phyloP scores from a whole-genome alignment of 1,284 basidiomycete species.

The Testicularia cyperi region DNA sequence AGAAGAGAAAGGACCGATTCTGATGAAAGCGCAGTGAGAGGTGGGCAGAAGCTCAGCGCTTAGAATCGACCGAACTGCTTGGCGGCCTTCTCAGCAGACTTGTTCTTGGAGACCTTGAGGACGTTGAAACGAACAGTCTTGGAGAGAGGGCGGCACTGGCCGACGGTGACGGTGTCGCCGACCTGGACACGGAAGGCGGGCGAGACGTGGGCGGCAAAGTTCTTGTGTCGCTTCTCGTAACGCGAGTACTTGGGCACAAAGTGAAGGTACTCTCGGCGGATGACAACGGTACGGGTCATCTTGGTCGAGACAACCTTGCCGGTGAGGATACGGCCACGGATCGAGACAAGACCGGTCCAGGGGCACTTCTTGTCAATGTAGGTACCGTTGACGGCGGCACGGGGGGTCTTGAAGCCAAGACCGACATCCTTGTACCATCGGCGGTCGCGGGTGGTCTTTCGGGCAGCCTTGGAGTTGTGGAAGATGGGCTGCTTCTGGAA shows the following conservation, averaged over 20 bases:
- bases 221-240: conserved; percentile 76
- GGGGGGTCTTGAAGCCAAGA: conserved; percentile 70
- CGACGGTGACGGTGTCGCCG: conserved; percentile 93
- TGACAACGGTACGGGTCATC: conserved; percentile 98
- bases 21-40: too few relatives aligned
- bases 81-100: conserved; percentile 61
- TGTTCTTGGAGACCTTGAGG: conserved; percentile 72
- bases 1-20: too few relatives aligned
- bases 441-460: conserved; percentile 89
- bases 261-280: conserved; percentile 94
- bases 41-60: too few relatives aligned
- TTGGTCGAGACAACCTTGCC: conserved; percentile 97
- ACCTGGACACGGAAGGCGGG: conserved; percentile 85
- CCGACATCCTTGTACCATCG: conserved; percentile 85
- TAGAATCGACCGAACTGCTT: conserved; percentile 96
- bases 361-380: conserved; percentile 99
- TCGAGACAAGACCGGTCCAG: conserved; percentile 76
- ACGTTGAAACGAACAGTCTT: conserved; percentile 99
- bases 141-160: conserved; percentile 98
- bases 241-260: conserved; percentile 94
- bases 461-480: conserved; percentile 92
- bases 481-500: conserved; percentile 95
- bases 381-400: conserved; percentile 91
- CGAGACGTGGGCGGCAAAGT: conserved; percentile 93
- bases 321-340: conserved; percentile 97